These are phyloP conservation scores for Myriosclerotinia scirpicola DNA, from an alignment of 2,329 filamentous ascomycete genomes.

Conservation along the genomic window DNA sequence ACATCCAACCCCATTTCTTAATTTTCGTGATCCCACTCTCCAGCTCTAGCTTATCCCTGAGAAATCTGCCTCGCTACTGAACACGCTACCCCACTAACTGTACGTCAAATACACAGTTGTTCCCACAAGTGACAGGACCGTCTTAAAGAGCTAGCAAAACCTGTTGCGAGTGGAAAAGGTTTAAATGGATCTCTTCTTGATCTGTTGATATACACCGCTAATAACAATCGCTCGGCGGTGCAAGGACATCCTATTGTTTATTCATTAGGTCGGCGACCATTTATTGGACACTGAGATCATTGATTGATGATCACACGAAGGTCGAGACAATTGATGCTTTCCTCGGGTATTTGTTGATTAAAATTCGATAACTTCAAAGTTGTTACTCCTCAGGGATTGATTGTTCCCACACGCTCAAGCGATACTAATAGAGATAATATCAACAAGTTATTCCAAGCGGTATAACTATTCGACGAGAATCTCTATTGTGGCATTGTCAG, in stretches of 20 bases:
- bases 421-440: neutral
- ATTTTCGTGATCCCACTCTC: slow-evolving; percentile 5
- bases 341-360: neutral
- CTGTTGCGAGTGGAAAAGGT: neutral
- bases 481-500: neutral
- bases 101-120: slow-evolving; percentile 1
- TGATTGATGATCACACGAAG: neutral
- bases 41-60: neutral
- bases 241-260: neutral
- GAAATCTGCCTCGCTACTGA: neutral
- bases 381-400: too few species aligned
- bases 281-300: neutral
- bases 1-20: neutral
- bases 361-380: neutral
- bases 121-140: neutral
- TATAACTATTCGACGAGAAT: neutral
- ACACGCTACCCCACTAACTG: neutral
- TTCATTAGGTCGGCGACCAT: neutral
- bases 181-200: neutral
- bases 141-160: neutral
- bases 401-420: neutral
- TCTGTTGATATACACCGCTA: neutral
- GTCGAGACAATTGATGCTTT: neutral
- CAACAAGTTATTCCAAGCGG: neutral
- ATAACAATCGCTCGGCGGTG: neutral